Evolutionary conservation across 176 grass and related monocot genomes (phyloP), one percentile per base, ranked within the genome.

Genomic region (Triticum monococcum): DNA sequence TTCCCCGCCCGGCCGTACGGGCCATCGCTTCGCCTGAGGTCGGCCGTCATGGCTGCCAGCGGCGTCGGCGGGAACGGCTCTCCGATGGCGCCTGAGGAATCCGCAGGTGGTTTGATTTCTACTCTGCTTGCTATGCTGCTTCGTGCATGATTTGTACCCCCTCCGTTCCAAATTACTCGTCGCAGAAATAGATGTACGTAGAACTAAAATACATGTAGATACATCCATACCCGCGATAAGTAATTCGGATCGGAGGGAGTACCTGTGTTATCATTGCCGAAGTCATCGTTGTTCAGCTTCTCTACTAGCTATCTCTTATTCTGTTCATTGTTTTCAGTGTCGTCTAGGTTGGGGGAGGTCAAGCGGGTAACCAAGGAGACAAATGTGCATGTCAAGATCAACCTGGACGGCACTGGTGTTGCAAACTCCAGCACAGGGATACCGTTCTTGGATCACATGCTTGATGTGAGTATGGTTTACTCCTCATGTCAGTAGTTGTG

Each of bases 401-500:
- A 96, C 79, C 87, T 98, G 68, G 93, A 98, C 77, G 93, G 96
- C 68, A 91, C 96, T 66, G 96, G 96, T 14, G 79, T 92, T 56
- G 88, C 93, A 0, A 61, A 92, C 5, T 95, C 88, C 60, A 91
- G 43, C 79, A 98, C 96, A 37, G 93, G 93, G 78, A 96, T 98
- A 84, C 92, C 91, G 3, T 98, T 98, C 87, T 38, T 96, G 87
- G 96, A 98, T 86, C 96, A 98, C 80, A 98, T 98, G 96, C 84
- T 98, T 30, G 96, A 96, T 88, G 96, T 98, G 68, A 89, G 88
- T 83, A 75, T 59, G 10, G 6, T 72, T 74, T 72, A 7, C 38
- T 81, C 26, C 30, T 87, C 24, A 12, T 79, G 12, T 31, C n/a
- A 10, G 46, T 35, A 68, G 50, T 76, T 30, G 77, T 16, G 25